phyloP scores from a whole-genome alignment of 2,329 filamentous ascomycete species.

The Fusarium sterilihyphosum region DNA sequence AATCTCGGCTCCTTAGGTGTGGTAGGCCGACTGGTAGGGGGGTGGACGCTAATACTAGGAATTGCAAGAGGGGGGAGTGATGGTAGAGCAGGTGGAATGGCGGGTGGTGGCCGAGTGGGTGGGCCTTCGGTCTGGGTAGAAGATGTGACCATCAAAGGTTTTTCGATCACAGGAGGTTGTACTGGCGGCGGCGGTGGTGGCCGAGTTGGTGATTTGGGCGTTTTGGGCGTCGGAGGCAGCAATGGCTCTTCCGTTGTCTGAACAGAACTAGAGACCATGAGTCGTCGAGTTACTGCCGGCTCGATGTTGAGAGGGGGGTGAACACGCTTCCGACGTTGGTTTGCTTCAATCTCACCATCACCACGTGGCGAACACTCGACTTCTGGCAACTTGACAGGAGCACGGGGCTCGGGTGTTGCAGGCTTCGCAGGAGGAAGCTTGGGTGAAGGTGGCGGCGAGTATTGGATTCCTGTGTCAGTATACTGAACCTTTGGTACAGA shows the following conservation, averaged over 20 bases:
- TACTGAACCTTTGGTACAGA: slow-evolving; percentile 63
- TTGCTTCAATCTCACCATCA: slow-evolving; percentile 74
- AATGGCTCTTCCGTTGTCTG: slow-evolving; percentile 71
- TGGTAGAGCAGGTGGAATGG: slow-evolving; percentile 31
- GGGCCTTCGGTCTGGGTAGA: slow-evolving; percentile 69
- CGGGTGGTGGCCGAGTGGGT: slow-evolving; percentile 3
- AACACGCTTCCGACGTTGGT: slow-evolving; percentile 77
- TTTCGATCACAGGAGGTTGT: slow-evolving; percentile 47
- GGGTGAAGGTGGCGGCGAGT: slow-evolving; percentile 83
- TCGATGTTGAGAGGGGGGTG: slow-evolving; percentile 64
- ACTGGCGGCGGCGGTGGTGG: slow-evolving; percentile 51
- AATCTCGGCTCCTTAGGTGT: slow-evolving; percentile 79
- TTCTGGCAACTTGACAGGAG: slow-evolving; percentile 53
- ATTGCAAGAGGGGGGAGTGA: slow-evolving; percentile 63
- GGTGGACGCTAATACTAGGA: slow-evolving; percentile 91
- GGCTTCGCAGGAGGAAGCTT: slow-evolving; percentile 54
- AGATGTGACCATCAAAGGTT: slow-evolving; percentile 59
- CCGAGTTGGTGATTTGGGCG: slow-evolving; percentile 50
- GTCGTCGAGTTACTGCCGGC: slow-evolving; percentile 49
- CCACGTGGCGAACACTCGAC: slow-evolving; percentile 55
- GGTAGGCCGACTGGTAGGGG: slow-evolving; percentile 83
- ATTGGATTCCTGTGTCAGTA: slow-evolving; percentile 81
- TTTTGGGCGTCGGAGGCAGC: slow-evolving; percentile 72
- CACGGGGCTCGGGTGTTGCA: slow-evolving; percentile 54
- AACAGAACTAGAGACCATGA: slow-evolving; percentile 72